Base-by-base conservation (phyloP, 2,329 filamentous ascomycete species). In the Hypoxylon rubiginosum region DNA sequence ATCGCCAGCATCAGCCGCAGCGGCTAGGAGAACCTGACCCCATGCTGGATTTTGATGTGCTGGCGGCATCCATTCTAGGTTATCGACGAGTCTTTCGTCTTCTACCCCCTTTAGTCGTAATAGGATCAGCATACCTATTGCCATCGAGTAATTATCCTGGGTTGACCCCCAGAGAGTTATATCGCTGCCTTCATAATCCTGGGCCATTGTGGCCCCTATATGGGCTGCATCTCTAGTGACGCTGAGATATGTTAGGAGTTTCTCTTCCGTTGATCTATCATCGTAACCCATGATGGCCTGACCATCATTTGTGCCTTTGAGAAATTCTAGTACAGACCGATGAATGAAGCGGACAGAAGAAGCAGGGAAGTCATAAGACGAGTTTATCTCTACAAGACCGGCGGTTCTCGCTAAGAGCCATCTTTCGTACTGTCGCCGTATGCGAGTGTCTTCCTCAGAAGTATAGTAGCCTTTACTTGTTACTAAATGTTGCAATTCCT, bases 281-380 rank as follows among this genome's bases (percentile, higher is more conserved):
- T 48, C 41, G 26, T 36, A 19, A 21, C 24, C 19, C 13, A 56
- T 13, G 43, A 62, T 56, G 4, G 60, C 21, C 34, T 43, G 13
- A 11, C 64, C 64, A 28, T 67, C 45, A 19, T 53, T 28, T 0
- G 64, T 67, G n/a, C 46, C 21, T 19, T 48, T 7, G 26, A 67
- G 60, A 28, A 64, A 67, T 55, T 67, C 55, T 46, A 21, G 21
- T 11, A 46, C 64, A 8, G 59, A 67, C 10, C 64, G 64, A 36
- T 67, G 64, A 8, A 64, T 56, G 17, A 66, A 63, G 2, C 24
- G 0, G 36, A 66, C 26, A 21, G 2, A 3, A 3, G 21, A 13
- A 19, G 5, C 0, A 24, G n/a, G n/a, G n/a, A n/a, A n/a, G n/a
- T n/a, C n/a, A n/a, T n/a, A n/a, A n/a, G n/a, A n/a, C n/a, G n/a